phyloP scores from a whole-genome alignment of 176 grass and related monocot genomes.

The Thinopyrum elongatum region DNA sequence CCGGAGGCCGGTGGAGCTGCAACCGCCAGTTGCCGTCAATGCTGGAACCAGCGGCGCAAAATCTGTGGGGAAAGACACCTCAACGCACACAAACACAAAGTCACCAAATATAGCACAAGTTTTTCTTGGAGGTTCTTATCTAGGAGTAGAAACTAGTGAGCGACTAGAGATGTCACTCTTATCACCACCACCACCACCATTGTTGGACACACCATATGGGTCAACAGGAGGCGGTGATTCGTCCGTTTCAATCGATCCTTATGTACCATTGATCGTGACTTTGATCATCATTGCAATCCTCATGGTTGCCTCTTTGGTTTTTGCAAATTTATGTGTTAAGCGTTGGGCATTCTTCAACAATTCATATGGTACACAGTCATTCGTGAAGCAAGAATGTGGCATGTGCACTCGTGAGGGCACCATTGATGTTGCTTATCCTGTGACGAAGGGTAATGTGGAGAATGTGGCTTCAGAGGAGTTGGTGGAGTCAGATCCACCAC shows the following conservation, averaged over 20 bases:
- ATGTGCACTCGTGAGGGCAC: neutral
- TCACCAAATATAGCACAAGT: neutral
- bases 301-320: constrained; percentile 16
- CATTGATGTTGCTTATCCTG: neutral
- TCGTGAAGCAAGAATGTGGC: neutral
- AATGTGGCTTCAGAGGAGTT: neutral
- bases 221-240: neutral
- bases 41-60: no score
- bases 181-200: constrained; percentile 1
- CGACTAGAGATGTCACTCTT: neutral
- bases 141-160: neutral
- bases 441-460: neutral
- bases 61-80: neutral
- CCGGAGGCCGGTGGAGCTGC: no score
- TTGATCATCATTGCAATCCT: constrained; percentile 9
- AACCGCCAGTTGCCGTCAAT: no score
- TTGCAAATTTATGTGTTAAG: constrained; percentile 30
- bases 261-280: constrained; percentile 16
- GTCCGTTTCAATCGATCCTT: neutral
- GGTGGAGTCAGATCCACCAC: neutral
- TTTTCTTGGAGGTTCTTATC: neutral
- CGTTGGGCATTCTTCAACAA: neutral
- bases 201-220: neutral
- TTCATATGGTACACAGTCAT: neutral
- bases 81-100: neutral